phyloP scores from a whole-genome alignment of 768 basidiomycete genomes.

The Cubamyces sp. region DNA sequence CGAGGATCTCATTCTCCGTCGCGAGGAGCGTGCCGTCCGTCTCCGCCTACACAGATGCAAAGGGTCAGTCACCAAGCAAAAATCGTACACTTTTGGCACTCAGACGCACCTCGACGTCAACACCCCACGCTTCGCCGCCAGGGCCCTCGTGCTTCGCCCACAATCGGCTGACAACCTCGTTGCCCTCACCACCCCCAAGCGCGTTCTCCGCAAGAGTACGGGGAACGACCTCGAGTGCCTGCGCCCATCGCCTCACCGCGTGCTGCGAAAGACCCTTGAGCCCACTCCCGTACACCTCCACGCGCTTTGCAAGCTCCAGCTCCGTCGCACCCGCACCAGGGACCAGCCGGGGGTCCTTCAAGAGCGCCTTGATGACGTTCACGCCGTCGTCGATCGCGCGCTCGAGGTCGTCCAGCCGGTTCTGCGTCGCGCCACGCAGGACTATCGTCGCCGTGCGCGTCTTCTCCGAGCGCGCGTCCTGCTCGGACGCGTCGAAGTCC shows the following conservation, averaged over 20 bases:
- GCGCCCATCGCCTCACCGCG: conserved; percentile 87
- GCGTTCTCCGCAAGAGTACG: conserved; percentile 95
- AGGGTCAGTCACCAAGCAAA: conserved; percentile 5
- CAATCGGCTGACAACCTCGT: conserved; percentile 85
- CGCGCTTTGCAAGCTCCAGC: conserved; percentile 84
- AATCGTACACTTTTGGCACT: neutral
- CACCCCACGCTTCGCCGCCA: conserved; percentile 77
- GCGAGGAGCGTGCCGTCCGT: conserved; percentile 75
- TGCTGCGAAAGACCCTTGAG: conserved; percentile 93
- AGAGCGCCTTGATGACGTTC: conserved; percentile 89
- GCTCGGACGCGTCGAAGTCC: conserved; percentile 54
- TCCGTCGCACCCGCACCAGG: conserved; percentile 96
- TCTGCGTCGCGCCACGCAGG: conserved; percentile 91
- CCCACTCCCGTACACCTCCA: conserved; percentile 86
- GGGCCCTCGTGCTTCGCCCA: conserved; percentile 89
- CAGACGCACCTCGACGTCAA: conserved; percentile 81
- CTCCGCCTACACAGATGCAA: conserved; percentile 56
- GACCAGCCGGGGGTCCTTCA: conserved; percentile 89
- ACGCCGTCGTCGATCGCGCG: conserved; percentile 96
- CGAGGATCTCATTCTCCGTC: conserved; percentile 69
- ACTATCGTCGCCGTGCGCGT: conserved; percentile 94
- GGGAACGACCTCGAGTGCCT: conserved; percentile 90
- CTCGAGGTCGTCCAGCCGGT: conserved; percentile 94
- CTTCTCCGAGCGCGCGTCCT: conserved; percentile 55
- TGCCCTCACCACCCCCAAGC: conserved; percentile 86